Evolutionary conservation across 1,284 basidiomycete genomes (phyloP), one percentile per base, ranked within the genome.

Genomic region (Erythrobasidium hasegawianum): DNA sequence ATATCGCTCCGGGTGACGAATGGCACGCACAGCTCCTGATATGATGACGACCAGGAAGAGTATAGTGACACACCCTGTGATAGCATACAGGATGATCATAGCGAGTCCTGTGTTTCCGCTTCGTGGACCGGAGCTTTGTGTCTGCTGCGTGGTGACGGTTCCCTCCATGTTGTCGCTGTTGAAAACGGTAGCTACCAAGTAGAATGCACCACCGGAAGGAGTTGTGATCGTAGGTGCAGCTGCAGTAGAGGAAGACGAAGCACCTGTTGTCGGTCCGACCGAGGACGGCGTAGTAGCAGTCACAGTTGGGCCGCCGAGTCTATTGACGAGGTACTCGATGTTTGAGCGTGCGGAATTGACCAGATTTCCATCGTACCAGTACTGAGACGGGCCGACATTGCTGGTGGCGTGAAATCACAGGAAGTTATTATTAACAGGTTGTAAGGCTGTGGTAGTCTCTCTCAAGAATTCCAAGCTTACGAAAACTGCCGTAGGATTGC

Each of bases 1-100:
- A 76, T 95, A 95, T 56, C 90, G 83, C 72, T 94, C 91, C n/a
- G 91, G 91, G 76, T 94, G 85, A 1, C 89, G 84, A 54, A 90
- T 82, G 0, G 89, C 89, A 38, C 89, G 83, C 59, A 93, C 81
- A 0, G 88, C 88, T 14, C 90, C 90, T 29, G 87, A 87, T 18
- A 89, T 78, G 70, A 94, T 88, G 47, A 76, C 72, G 70, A 93
- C 86, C 33, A 86, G 78, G 72, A 85, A 86, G 77, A 95, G 89
- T 26, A 92, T 79, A 13, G 85, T 84, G 40, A 89, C 89, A 58
- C 92, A 87, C 64, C 72, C 75, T 0, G 75, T 75, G 68, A 76
- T 73, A 18, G 70, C 68, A 59, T 94, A 95, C 14, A 94, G 81
- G 29, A 76, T 71, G 61, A 76, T 72, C 88, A 90, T 90, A 7